Evolutionary conservation across 257 asterid species (phyloP).

Genomic region (Petrea volubilis): DNA sequence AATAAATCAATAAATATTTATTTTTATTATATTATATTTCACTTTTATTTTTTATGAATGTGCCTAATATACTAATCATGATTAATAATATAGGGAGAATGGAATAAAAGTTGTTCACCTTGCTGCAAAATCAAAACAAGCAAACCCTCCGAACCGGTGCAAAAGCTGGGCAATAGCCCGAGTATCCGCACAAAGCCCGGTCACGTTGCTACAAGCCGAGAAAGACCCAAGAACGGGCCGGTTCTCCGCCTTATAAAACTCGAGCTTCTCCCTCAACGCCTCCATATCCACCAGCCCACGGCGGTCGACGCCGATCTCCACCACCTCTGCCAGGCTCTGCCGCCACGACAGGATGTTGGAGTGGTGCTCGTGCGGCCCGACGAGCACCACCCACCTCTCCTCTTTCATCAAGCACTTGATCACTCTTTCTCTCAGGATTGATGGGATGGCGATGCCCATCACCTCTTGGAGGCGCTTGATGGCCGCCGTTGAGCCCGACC

Average conservation of each 20-base stretch:
- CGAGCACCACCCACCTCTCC: conserved; percentile 67
- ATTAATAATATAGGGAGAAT: no score
- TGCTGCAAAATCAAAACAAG: conserved; percentile 73
- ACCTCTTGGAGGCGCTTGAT: conserved; percentile 74
- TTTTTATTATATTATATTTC: no score
- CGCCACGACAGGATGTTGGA: conserved; percentile 80
- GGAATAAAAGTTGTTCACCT: conserved; percentile 31
- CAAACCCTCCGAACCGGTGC: conserved; percentile 62
- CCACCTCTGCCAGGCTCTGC: conserved; percentile 73
- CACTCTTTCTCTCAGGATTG: conserved; percentile 47
- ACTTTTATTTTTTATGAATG: no score
- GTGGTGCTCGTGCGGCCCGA: conserved; percentile 83
- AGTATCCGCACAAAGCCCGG: conserved; percentile 57
- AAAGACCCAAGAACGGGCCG: conserved; percentile 67
- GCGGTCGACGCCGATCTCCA: conserved; percentile 60
- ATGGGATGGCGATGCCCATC: conserved; percentile 58
- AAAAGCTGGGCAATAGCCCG: conserved; percentile 50
- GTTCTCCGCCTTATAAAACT: conserved; percentile 27
- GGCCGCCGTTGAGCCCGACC: conserved; percentile 75
- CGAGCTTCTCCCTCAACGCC: conserved; percentile 38
- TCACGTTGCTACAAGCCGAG: conserved; percentile 83
- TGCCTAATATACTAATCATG: no score
- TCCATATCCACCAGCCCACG: conserved; percentile 57
- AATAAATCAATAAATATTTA: no score
- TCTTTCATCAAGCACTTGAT: conserved; percentile 29